These are phyloP conservation scores for Amyloporia xantha DNA, from an alignment of 768 basidiomycete species.

Conservation along the genomic window DNA sequence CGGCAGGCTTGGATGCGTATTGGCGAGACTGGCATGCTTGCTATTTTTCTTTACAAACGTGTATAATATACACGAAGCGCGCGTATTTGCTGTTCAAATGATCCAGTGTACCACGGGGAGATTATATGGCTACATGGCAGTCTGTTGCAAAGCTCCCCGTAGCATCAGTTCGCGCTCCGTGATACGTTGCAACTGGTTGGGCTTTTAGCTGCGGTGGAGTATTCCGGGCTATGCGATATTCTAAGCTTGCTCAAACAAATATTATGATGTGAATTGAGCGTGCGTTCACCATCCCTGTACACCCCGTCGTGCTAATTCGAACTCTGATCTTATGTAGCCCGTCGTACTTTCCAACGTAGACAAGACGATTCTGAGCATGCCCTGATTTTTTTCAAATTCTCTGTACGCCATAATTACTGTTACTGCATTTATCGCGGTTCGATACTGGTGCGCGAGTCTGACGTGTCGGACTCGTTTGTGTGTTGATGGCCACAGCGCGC, in stretches of 20 bases:
- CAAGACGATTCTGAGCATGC: too few species aligned
- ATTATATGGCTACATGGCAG: not conserved
- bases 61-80: not conserved
- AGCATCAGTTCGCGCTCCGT: not conserved
- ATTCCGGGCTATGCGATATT: too few species aligned
- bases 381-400: not conserved
- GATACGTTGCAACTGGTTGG: too few species aligned
- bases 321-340: too few species aligned
- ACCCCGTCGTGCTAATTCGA: too few species aligned
- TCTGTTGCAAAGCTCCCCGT: not conserved
- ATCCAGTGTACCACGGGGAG: not conserved
- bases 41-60: not conserved
- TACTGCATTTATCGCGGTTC: not conserved
- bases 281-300: too few species aligned
- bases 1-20: not conserved
- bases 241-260: too few species aligned
- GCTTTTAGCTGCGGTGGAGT: too few species aligned
- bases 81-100: not conserved
- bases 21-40: not conserved
- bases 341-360: too few species aligned
- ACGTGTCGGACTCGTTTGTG: not conserved
- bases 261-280: too few species aligned
- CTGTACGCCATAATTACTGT: not conserved
- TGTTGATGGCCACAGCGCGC: not conserved
- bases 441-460: not conserved